These are phyloP conservation scores for Canavalia ensiformis DNA, from an alignment of 306 rosid species.

Conservation along the genomic window DNA sequence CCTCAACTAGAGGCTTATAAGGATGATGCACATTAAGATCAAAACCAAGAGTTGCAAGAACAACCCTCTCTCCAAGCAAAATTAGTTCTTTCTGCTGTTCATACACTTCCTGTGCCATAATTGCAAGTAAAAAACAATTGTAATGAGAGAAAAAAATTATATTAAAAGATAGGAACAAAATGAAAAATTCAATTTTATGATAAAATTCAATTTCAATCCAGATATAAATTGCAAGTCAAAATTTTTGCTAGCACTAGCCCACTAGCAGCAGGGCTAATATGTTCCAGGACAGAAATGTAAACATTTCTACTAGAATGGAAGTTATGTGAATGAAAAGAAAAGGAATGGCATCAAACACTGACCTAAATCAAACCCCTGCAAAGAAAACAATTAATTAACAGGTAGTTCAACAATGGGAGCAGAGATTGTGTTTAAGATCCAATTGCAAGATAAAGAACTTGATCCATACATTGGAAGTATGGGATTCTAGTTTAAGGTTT, in stretches of 20 bases:
- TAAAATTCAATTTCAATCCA: constrained; percentile 27
- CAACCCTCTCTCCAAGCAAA: constrained; percentile 92
- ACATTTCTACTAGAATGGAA: neutral
- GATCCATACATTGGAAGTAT: too few species aligned
- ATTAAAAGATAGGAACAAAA: neutral
- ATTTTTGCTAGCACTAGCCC: neutral
- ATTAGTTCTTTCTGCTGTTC: constrained; percentile 95
- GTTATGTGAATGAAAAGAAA: neutral
- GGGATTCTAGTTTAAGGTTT: too few species aligned
- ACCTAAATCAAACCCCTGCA: constrained; percentile 25
- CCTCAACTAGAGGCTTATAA: constrained; percentile 98
- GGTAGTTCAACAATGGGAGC: constrained; percentile 32
- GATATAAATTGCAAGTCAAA: constrained; percentile 11
- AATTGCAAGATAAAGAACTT: too few species aligned
- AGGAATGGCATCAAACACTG: constrained; percentile 7
- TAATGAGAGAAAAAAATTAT: constrained; percentile 17
- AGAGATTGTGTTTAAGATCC: neutral
- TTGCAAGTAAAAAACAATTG: constrained; percentile 22
- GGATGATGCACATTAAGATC: constrained; percentile 96
- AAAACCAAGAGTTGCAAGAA: constrained; percentile 96
- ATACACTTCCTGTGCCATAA: constrained; percentile 84
- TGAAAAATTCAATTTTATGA: neutral
- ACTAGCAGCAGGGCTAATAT: constrained; percentile 34
- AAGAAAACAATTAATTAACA: constrained; percentile 28
- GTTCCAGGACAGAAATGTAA: constrained; percentile 21